Conservation (phyloP, 139 green algal genomes). For the Chlamydomonas sp. region DNA sequence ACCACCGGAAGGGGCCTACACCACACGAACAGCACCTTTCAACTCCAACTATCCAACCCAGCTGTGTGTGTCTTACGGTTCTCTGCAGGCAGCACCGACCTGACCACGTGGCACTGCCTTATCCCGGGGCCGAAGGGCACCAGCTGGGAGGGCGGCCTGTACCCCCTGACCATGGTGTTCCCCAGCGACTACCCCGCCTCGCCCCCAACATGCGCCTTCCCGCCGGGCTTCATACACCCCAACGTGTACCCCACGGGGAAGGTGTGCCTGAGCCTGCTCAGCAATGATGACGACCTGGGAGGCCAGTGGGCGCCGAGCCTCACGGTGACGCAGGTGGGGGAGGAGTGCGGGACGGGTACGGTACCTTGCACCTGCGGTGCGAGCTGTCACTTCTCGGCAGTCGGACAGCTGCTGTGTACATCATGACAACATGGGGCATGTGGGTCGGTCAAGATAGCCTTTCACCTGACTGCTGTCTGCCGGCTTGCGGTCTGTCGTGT, state of each 20-base stretch:
- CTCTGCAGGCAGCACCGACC: conserved; percentile 1
- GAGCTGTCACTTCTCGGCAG: no score
- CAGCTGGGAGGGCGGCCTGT: conserved; percentile 14
- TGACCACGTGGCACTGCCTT: conserved; percentile 3
- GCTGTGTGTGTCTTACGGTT: background rate
- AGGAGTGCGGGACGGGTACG: no score
- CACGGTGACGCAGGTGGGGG: conserved; percentile 1
- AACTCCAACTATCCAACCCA: no score
- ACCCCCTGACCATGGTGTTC: conserved; percentile 1
- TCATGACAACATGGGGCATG: no score
- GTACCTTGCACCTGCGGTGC: background rate
- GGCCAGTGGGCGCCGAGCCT: conserved; percentile 37
- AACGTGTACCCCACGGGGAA: conserved; percentile 22
- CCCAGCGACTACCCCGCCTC: background rate
- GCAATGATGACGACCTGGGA: conserved; percentile 18
- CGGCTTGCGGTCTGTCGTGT: no score
- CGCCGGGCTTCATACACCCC: conserved; percentile 16
- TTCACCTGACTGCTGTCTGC: no score
- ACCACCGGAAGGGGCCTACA: no score
- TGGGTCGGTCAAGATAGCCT: no score
- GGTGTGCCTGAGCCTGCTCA: conserved; percentile 25
- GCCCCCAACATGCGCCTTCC: conserved; percentile 6
- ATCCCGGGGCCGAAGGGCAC: conserved; percentile 7
- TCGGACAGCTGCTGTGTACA: no score
- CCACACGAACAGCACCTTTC: no score